Base-by-base conservation (phyloP, 2,329 filamentous ascomycete genomes). In the Xylaria sp. region DNA sequence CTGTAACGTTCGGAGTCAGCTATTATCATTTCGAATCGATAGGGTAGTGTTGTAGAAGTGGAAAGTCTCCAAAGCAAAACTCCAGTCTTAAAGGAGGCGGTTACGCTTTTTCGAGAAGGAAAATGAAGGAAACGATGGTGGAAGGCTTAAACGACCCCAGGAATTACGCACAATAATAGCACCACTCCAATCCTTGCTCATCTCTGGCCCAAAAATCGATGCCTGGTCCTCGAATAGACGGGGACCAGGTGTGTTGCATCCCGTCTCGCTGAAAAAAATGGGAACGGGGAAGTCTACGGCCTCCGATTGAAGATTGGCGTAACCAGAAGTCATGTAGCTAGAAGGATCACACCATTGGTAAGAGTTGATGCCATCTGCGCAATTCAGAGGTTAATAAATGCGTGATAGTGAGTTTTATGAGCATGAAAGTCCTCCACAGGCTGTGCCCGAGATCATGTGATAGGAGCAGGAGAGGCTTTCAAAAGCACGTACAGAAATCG, bases 211-310 rank as follows among this genome's bases (percentile, higher is more conserved):
- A 74, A 96, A 91, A 73, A 97, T 93, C 58, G 92, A 89, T 46
- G 86, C 84, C 79, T 96, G 92, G 76, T 97, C 91, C 28, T 84
- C 83, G 76, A 92, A 93, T 1, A 84, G 81, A 50, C 91, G 86
- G 0, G 90, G 89, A 1, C 81, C 81, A 0, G 84, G 83, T 6
- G 82, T 85, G 77, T 92, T 94, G 85, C 93, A 97, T 66, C 93
- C 93, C 3, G 93, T 96, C 81, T 97, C 93, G 39, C 92, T 94
- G 81, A 97, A 93, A 84, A 94, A 94, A 74, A 96, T 93, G 23
- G 93, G 93, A n/a, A 97, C 89, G 55, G 89, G 90, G 79, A 93
- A 94, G 74, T 87, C 80, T 43, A 86, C 85, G 6, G 91, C 89
- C 71, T 91, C 89, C 61, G 84, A 79, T 78, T 93, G 86, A 32